Evolutionary conservation across 345 rosid species (phyloP).

Genomic region (Boechera stricta): DNA sequence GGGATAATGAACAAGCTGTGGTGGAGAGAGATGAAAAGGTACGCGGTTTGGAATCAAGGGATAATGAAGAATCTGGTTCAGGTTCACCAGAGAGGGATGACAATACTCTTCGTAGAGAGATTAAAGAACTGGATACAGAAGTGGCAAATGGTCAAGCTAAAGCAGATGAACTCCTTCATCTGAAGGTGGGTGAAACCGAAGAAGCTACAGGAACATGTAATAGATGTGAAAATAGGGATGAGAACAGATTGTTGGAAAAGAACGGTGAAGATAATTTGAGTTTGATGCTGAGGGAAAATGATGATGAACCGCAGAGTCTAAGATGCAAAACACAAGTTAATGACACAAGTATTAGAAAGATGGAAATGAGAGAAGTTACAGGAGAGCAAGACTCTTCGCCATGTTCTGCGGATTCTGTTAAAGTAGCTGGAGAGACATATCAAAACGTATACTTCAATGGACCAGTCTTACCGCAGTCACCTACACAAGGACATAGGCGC

Average conservation of each 20-base stretch:
- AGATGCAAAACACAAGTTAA: conserved; percentile 30
- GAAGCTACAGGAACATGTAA: conserved; percentile 23
- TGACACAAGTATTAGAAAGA: conserved; percentile 48
- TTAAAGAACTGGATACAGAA: conserved; percentile 18
- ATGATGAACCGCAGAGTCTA: conserved; percentile 31
- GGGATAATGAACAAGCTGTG: conserved; percentile 1
- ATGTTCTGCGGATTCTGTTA: conserved; percentile 23
- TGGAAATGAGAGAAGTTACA: conserved; percentile 60
- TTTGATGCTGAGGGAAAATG: conserved; percentile 20
- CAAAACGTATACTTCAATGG: conserved; percentile 44
- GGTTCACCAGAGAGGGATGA: conserved; percentile 32
- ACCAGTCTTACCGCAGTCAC: conserved; percentile 46
- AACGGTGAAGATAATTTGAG: conserved; percentile 25
- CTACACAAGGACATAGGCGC: conserved; percentile 61
- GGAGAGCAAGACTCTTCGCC: conserved; percentile 51
- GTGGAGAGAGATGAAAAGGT: conserved; percentile 34
- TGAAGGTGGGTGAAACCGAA: conserved; percentile 14
- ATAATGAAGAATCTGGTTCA: conserved; percentile 28
- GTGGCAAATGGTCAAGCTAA: conserved; percentile 32
- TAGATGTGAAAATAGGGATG: conserved; percentile 30
- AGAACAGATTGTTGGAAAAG: conserved; percentile 13
- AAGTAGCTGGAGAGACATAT: conserved; percentile 42
- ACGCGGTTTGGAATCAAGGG: conserved; percentile 24
- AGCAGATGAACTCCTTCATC: conserved; percentile 18
- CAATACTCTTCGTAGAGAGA: conserved; percentile 25